Base-by-base conservation (phyloP, 1,139 yeast species). In the Candida albicans region DNA sequence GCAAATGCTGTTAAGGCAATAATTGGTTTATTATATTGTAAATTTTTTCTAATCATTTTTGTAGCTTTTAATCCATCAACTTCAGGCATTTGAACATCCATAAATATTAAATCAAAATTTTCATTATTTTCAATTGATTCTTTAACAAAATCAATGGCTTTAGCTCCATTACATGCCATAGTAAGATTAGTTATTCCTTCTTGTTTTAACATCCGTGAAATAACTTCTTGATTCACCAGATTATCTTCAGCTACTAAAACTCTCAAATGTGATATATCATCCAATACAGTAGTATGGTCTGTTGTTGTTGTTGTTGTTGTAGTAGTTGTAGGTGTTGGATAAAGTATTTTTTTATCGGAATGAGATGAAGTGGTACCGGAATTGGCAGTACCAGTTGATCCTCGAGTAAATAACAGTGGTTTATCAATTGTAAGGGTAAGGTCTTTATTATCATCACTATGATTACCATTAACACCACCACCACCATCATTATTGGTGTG, bases 81-180 rank as follows among this genome's bases (percentile, higher is more conserved):
- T 53, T 79, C 82, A 2, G 98, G 99, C 99, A 93, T 93, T 63
- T 90, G 96, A 41, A 93, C 89, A 65, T 93, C 99, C 98, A 93
- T 91, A 58, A 93, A 87, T 7, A 93, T 80, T 43, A 93, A 66
- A 56, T 87, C 93, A 61, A 75, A 89, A 22, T 62, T 54, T 13
- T 65, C 64, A 25, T 67, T 62, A 12, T 57, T 56, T 13, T 66
- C 73, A 43, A 72, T 67, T 4, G 83, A 71, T 32, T 73, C 75
- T 50, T 77, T 75, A 2, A 87, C 83, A 42, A 73, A 68, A 25
- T 80, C 81, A 35, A 88, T 81, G 0, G 96, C 97, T 53, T 87
- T 95, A 36, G 81, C 84, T n/a, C 99, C 99, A 62, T 91, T 93
- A 48, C 84, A 78, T 0, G 96, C 97, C 64, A 88, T 67, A 6